Evolutionary conservation across 192 early-diverging fungal genomes (phyloP).

Genomic region (Geranomyces variabilis): DNA sequence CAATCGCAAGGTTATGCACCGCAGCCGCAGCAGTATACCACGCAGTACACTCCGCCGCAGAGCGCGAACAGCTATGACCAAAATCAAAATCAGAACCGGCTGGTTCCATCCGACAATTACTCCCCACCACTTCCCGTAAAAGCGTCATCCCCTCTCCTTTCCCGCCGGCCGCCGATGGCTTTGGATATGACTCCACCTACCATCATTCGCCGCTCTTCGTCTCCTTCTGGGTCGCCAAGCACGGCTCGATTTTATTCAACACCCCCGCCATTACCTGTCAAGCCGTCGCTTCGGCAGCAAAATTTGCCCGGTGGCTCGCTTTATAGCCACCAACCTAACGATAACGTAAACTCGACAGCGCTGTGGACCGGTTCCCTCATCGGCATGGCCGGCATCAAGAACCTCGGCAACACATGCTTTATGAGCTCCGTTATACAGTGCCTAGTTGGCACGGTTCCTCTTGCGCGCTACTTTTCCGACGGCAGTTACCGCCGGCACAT

Average conservation of each 20-base stretch:
- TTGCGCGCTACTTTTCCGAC: conserved; percentile 47
- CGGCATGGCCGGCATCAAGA: conserved; percentile 67
- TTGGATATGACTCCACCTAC: conserved; percentile 18
- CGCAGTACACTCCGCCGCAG: too few relatives aligned
- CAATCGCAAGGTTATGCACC: too few relatives aligned
- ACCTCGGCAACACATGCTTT: conserved; percentile 89
- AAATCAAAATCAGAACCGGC: neutral
- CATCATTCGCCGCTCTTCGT: conserved; percentile 32
- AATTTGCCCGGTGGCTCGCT: neutral
- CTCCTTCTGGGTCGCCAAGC: conserved; percentile 30
- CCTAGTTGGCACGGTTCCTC: conserved; percentile 70
- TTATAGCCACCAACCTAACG: neutral
- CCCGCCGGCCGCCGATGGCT: conserved; percentile 17
- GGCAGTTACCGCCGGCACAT: conserved; percentile 63
- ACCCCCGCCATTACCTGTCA: conserved; percentile 13
- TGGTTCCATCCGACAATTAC: neutral
- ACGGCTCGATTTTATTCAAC: conserved; percentile 32
- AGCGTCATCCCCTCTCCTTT: conserved; percentile 8
- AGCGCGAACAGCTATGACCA: too few relatives aligned
- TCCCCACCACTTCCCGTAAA: conserved; percentile 1
- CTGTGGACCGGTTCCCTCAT: conserved; percentile 20
- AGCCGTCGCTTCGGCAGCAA: conserved; percentile 3
- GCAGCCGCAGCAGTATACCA: too few relatives aligned
- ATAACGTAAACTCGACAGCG: neutral
- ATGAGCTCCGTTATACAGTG: conserved; percentile 93